These are phyloP conservation scores for Alliaria petiolata DNA, from an alignment of 345 rosid species.

Conservation along the genomic window DNA sequence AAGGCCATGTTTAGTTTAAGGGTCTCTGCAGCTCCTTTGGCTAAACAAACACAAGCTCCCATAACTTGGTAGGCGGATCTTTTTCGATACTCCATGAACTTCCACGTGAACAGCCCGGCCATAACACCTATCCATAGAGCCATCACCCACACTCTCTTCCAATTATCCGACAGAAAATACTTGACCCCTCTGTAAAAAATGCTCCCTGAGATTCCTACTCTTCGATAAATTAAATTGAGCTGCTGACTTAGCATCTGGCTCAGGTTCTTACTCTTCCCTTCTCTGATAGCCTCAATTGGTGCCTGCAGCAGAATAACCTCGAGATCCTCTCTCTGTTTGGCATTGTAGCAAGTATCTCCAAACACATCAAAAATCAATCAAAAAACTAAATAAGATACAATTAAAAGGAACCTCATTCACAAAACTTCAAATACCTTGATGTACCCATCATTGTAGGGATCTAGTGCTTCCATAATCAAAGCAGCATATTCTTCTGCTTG, in stretches of 20 bases:
- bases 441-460: conserved; percentile 62
- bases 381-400: background rate
- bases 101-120: conserved; percentile 63
- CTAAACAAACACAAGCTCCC: conserved; percentile 64
- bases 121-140: conserved; percentile 57
- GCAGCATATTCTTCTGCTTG: conserved; percentile 80
- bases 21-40: conserved; percentile 84
- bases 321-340: conserved; percentile 53
- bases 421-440: conserved; percentile 55
- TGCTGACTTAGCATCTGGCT: conserved; percentile 70
- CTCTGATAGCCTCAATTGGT: conserved; percentile 39
- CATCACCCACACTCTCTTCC: conserved; percentile 79
- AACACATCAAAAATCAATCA: conserved; percentile 22
- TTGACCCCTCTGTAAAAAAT: conserved; percentile 33
- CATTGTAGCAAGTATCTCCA: conserved; percentile 19
- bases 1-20: conserved; percentile 80
- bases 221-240: conserved; percentile 50
- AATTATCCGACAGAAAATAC: conserved; percentile 62
- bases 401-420: conserved; percentile 22
- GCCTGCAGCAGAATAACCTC: conserved; percentile 60
- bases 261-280: conserved; percentile 47
- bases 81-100: conserved; percentile 44
- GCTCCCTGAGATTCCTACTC: conserved; percentile 40
- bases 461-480: conserved; percentile 77
- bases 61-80: conserved; percentile 54